Evolutionary conservation across 2,329 filamentous ascomycete species (phyloP), one percentile per base, ranked within the genome.

Genomic region (Arachnopeziza araneosa): DNA sequence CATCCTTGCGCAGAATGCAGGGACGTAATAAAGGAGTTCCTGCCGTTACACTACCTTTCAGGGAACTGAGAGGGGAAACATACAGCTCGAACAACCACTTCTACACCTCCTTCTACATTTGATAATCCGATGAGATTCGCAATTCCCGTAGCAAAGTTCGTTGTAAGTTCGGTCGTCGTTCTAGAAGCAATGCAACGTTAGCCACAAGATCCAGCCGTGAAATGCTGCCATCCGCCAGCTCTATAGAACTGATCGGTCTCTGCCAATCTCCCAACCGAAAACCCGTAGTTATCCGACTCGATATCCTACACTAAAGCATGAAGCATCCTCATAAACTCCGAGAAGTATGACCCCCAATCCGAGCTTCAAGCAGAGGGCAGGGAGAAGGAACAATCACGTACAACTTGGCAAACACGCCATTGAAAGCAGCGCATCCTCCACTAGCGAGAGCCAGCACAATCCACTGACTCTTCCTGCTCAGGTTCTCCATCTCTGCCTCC

Each of bases 371-470:
- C 23, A 49, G 30, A 2, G 12, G 10, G 12, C 36, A 44, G 36
- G 21, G 23, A 10, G 53, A 44, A 52, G 23, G 44, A 32, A 14
- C 55, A 54, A 23, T 58, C 24, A 63, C 84, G 69, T 76, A 90
- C 87, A 95, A 77, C 75, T 93, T 95, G 0, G 90, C 90, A 77
- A 93, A 72, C 2, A 71, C 70, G 61, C 90, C 90, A 68, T 95
- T 95, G 67, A 90, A 87, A 23, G 90, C 89, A 32, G 90, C 90
- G 69, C 89, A 93, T 57, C 83, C 85, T 63, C 90, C 90, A 70
- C 88, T 91, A 54, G 87, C 84, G 50, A 93, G 73, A 50, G 90
- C 88, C 63, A 89, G 81, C 55, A 87, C 75, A 63, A 93, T 81
- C 86, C 86, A 89, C 65, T 82, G 79, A 64, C 63, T 60, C 57